Base-by-base conservation (phyloP, 208 protist genomes). In the Leishmania major region DNA sequence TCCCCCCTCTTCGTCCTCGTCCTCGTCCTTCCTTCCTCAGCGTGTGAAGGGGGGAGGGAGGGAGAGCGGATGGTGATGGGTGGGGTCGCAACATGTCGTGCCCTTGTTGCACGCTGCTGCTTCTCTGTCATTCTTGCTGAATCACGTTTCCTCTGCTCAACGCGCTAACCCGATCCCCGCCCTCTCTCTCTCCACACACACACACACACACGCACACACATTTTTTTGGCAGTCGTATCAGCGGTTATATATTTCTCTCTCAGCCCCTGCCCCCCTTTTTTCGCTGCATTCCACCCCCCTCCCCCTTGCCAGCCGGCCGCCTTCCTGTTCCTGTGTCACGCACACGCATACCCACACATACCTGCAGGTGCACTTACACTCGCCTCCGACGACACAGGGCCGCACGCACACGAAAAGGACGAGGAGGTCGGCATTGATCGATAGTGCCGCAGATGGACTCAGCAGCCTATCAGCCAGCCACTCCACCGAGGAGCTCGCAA, bases 281-380 rank as follows among this genome's bases (percentile, higher is more conserved):
- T 47, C 45, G 45, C 45, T 49, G 45, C 45, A 49, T 49, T 49
- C 8, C 45, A 49, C 45, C 0, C 8, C 8, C 45, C 10, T 11
- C 45, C 10, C 45, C 45, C 45, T 47, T 10, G 7, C 45, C 8
- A 11, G 8, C 8, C 45, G 45, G 45, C 8, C 45, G 45, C 45
- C 45, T 49, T 49, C 10, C 8, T 13, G 45, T 8, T 49, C 6
- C 45, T 11, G 45, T 47, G n/a, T 15, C 53, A 66, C 53, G 40
- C 74, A 64, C 74, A 77, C 53, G n/a, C 74, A 77, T 25, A 19
- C 45, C 10, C 45, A 47, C 74, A 13, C 74, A 77, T 35, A 77
- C 37, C 7, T n/a, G 6, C 8, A 45, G 31, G 28, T 15, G 15
- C 19, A 53, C 45, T 13, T 11, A 49, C 45, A 49, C 45, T 49